Evolutionary conservation across 176 grass and related monocot species (phyloP).

Genomic region (Metroxylon sagu): DNA sequence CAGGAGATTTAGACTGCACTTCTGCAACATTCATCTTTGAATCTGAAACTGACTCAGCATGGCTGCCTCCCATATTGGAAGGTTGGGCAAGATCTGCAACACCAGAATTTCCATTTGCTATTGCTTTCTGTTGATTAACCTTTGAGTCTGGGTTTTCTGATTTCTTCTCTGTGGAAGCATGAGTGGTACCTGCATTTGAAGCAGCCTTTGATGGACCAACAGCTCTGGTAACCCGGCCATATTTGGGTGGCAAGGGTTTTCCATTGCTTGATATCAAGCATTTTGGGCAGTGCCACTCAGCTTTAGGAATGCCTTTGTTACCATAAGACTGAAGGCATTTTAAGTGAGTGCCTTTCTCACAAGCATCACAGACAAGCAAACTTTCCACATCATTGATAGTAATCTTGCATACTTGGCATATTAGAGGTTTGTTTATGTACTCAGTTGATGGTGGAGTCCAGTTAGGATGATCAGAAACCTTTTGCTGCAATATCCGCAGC

Average conservation of each 20-base stretch:
- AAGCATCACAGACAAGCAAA: conserved; percentile 95
- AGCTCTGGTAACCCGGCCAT: conserved; percentile 92
- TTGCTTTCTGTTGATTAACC: conserved; percentile 38
- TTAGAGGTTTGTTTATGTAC: conserved; percentile 61
- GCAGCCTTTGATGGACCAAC: conserved; percentile 38
- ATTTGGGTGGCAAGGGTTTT: conserved; percentile 91
- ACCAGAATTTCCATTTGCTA: conserved; percentile 46
- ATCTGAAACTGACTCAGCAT: conserved; percentile 24
- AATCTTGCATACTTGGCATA: conserved; percentile 85
- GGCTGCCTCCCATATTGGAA: conserved; percentile 19
- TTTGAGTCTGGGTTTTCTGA: conserved; percentile 33
- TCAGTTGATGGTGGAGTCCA: conserved; percentile 94
- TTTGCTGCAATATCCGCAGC: conserved; percentile 42
- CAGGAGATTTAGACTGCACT: conserved; percentile 8
- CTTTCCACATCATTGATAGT: conserved; percentile 58
- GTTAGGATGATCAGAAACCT: conserved; percentile 39
- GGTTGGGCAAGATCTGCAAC: conserved; percentile 22
- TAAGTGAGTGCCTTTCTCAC: conserved; percentile 89
- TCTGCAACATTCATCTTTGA: conserved; percentile 21
- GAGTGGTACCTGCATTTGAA: conserved; percentile 29
- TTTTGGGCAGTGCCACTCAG: conserved; percentile 87
- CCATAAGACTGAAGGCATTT: conserved; percentile 85
- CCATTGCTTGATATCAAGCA: conserved; percentile 73
- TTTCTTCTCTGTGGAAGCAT: conserved; percentile 19
- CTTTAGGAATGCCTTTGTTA: conserved; percentile 68